Evolutionary conservation across 345 rosid species (phyloP).

Genomic region (Salix udensis): DNA sequence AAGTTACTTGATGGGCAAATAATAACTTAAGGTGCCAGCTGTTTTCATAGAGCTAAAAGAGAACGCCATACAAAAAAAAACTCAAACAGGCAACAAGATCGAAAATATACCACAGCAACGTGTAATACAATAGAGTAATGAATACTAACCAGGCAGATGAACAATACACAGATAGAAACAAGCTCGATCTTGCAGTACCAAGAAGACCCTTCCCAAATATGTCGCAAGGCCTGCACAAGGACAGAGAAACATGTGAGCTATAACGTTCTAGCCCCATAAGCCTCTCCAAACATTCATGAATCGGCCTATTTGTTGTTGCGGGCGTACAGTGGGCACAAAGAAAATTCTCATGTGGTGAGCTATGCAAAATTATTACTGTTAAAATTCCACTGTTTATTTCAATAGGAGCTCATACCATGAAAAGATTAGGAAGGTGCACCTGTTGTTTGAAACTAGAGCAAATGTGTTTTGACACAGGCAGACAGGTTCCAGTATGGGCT

Average conservation of each 20-base stretch:
- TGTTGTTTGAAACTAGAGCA: not conserved
- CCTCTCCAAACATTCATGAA: too few species aligned
- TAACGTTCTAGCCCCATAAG: too few species aligned
- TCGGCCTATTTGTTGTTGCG: too few species aligned
- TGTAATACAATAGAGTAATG: slow-evolving; percentile 1
- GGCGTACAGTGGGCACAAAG: not conserved
- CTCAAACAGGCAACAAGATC: not conserved
- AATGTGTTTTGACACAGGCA: not conserved
- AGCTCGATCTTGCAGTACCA: slow-evolving; percentile 92
- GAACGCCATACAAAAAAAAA: not conserved
- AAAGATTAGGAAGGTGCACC: not conserved
- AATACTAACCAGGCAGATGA: slow-evolving; percentile 81
- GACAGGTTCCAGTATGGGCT: too few species aligned
- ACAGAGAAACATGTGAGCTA: slow-evolving; percentile 10
- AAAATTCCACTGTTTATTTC: not conserved
- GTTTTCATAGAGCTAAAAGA: not conserved
- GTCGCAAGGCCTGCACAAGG: slow-evolving; percentile 54
- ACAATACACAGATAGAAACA: slow-evolving; percentile 81
- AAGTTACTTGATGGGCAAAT: not conserved
- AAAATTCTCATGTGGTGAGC: not conserved
- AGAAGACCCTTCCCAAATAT: slow-evolving; percentile 77
- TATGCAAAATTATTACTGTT: not conserved
- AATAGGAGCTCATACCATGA: not conserved
- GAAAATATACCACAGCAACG: not conserved
- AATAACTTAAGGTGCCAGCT: not conserved